These are phyloP conservation scores for Colletotrichum trifolii DNA, from an alignment of 2,329 filamentous ascomycete species.

Conservation along the genomic window DNA sequence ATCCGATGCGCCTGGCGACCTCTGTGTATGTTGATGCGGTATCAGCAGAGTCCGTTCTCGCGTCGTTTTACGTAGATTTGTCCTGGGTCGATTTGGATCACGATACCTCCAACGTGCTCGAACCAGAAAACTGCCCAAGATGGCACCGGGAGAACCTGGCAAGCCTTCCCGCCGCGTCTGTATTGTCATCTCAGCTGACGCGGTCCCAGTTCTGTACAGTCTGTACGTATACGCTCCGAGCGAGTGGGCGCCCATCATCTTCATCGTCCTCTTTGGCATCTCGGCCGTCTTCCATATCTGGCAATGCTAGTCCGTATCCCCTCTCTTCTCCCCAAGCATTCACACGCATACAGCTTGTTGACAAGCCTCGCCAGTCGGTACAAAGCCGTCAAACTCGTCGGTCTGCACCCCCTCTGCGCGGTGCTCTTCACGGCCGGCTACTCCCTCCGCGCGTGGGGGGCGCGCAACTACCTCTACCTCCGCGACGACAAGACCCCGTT, in stretches of 20 bases:
- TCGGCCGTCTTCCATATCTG: slow-evolving; percentile 62
- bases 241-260: slow-evolving; percentile 64
- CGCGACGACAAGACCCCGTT: slow-evolving; percentile 40
- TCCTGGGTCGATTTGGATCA: too few relatives aligned
- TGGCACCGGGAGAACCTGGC: slow-evolving; percentile 8
- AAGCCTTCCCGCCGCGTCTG: background rate
- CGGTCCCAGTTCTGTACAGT: slow-evolving; percentile 1
- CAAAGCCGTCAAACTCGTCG: slow-evolving; percentile 61
- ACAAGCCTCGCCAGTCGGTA: slow-evolving; percentile 52
- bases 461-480: slow-evolving; percentile 57
- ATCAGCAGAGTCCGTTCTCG: too few relatives aligned
- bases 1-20: too few relatives aligned
- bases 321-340: background rate
- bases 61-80: too few relatives aligned
- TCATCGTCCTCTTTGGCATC: slow-evolving; percentile 58
- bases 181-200: background rate
- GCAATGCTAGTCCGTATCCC: slow-evolving; percentile 56
- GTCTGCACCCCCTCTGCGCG: slow-evolving; percentile 62
- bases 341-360: background rate
- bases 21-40: too few relatives aligned
- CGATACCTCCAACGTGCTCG: too few relatives aligned
- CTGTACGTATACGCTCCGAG: slow-evolving; percentile 61
- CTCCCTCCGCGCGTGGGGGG: slow-evolving; percentile 61
- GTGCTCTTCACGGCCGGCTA: slow-evolving; percentile 65
- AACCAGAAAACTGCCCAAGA: background rate